Percentiles rank a stretch among this genome's conserved stretches.
Conservation (phyloP, 495 filamentous ascomycete species). For the Penicillium bovifimosum region DNA sequence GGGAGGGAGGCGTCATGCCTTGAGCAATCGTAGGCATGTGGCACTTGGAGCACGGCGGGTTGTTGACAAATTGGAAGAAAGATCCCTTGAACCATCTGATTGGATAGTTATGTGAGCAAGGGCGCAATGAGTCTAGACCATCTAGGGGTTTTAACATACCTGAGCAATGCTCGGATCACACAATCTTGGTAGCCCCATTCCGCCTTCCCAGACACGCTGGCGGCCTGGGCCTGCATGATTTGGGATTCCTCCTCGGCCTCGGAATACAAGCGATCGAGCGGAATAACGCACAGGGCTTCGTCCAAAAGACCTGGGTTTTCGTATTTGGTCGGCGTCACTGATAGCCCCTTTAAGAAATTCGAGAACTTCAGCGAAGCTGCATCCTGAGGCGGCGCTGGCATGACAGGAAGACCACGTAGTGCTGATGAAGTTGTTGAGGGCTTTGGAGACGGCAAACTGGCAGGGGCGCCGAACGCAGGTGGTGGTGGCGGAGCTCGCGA, state of each 20-base stretch:
- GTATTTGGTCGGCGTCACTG: conserved; percentile 81
- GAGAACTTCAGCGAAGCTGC: conserved; percentile 72
- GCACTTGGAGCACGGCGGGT: conserved; percentile 79
- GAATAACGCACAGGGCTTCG: conserved; percentile 80
- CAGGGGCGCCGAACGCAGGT: conserved; percentile 31
- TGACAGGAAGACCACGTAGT: conserved; percentile 68
- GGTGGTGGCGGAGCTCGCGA: conserved; percentile 38
- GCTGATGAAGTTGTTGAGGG: conserved; percentile 48
- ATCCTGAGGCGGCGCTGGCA: conserved; percentile 76
- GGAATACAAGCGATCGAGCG: conserved; percentile 84
- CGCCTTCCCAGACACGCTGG: conserved; percentile 73
- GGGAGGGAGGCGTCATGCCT: conserved; percentile 76
- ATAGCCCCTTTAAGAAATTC: conserved; percentile 74
- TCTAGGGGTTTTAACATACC: conserved; percentile 34
- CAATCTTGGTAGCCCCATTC: conserved; percentile 99
- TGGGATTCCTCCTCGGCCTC: conserved; percentile 92
- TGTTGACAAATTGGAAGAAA: conserved; percentile 97
- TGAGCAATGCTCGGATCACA: conserved; percentile 82
- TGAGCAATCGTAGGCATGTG: conserved; percentile 73
- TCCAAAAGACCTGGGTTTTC: conserved; percentile 96
- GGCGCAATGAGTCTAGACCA: conserved; percentile 5
- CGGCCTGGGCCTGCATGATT: conserved; percentile 78
- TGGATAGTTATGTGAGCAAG: conserved; percentile 20
- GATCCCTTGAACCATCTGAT: conserved; percentile 87
- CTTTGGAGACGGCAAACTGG: conserved; percentile 37